Percentiles rank a stretch among this genome's conserved stretches.
These are phyloP conservation scores for Fusarium beomiforme DNA, from an alignment of 2,329 filamentous ascomycete genomes.

Conservation along the genomic window DNA sequence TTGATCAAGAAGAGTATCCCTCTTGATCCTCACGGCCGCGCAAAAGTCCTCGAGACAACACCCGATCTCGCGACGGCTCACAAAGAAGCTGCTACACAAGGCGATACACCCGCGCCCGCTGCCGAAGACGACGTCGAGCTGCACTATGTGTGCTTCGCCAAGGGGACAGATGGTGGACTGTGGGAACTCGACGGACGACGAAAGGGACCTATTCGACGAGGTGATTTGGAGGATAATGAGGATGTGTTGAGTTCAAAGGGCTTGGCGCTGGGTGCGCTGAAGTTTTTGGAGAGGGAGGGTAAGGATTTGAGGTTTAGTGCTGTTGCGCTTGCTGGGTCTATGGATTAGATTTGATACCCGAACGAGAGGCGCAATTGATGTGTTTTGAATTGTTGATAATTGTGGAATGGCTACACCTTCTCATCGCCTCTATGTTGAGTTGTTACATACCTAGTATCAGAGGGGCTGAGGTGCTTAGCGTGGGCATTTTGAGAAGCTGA, in stretches of 20 bases:
- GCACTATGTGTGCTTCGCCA: slow-evolving; percentile 96
- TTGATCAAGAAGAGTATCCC: slow-evolving; percentile 77
- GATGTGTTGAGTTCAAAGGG: slow-evolving; percentile 81
- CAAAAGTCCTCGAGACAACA: slow-evolving; percentile 80
- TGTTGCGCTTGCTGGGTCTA: slow-evolving; percentile 62
- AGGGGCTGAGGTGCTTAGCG: neutral
- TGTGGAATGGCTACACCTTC: too few relatives aligned
- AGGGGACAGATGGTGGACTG: slow-evolving; percentile 70
- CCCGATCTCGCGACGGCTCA: slow-evolving; percentile 81
- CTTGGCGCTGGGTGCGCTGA: slow-evolving; percentile 72
- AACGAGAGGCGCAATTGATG: too few relatives aligned
- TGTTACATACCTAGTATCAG: slow-evolving; percentile 3
- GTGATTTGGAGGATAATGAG: slow-evolving; percentile 66
- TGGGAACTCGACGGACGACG: slow-evolving; percentile 70
- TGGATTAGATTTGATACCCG: slow-evolving; percentile 53
- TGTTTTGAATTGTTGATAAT: too few relatives aligned
- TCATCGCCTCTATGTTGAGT: neutral
- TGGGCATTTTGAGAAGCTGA: neutral
- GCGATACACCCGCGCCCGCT: slow-evolving; percentile 81
- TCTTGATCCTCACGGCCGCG: slow-evolving; percentile 72
- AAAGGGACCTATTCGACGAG: slow-evolving; percentile 67
- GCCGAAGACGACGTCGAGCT: slow-evolving; percentile 87
- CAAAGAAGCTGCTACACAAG: slow-evolving; percentile 76
- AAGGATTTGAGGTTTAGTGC: slow-evolving; percentile 68
- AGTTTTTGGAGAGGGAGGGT: slow-evolving; percentile 65